Base-by-base conservation (phyloP, 257 asterid species). In the Gynochthodes officinalis region DNA sequence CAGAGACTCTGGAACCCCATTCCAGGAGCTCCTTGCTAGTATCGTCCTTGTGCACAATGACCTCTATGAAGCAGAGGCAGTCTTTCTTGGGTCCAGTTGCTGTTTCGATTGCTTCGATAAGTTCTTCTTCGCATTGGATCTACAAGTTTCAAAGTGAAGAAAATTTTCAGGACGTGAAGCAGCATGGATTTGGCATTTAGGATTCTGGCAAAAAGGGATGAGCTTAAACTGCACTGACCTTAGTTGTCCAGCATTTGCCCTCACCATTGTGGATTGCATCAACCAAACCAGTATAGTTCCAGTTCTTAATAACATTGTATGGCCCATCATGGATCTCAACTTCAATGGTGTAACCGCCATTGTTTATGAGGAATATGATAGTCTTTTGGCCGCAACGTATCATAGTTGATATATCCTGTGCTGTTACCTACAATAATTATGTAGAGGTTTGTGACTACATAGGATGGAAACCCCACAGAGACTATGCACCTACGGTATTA, bases 11-110 rank as follows among this genome's bases (percentile, higher is more conserved):
- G 13, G 97, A 89, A 6, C 96, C 97, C 96, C 96, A 91, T 67
- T 91, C 93, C 16, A 91, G 96, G 15, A 91, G 86, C 64, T 89
- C 97, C 84, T 91, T 91, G 88, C 97, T 91, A 1, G 96, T 91
- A 55, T 91, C 96, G 25, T 91, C 96, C 78, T 85, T 89, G 86
- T 91, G 97, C n/a, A 77, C 91, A 52, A 89, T 85, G 33, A 89
- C 91, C 80, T 91, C 97, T 2, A 91, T 86, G 85, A 91, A 88
- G 71, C 97, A 91, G 73, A 91, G 27, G 71, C 89, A 77, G 27
- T 88, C 91, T 70, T 83, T 83, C 83, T 86, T 84, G 33, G 75
- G 82, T 30, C 81, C 89, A 0, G 82, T 85, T 7, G 93, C 95
- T 0, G 86, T 86, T 28, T 77, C 84, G 0, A 89, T 86, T 39